A percentile compares a stretch with the other conserved stretches of the same genome.
Evolutionary conservation across 345 rosid genomes (phyloP).

Genomic region (Brassica nigra): DNA sequence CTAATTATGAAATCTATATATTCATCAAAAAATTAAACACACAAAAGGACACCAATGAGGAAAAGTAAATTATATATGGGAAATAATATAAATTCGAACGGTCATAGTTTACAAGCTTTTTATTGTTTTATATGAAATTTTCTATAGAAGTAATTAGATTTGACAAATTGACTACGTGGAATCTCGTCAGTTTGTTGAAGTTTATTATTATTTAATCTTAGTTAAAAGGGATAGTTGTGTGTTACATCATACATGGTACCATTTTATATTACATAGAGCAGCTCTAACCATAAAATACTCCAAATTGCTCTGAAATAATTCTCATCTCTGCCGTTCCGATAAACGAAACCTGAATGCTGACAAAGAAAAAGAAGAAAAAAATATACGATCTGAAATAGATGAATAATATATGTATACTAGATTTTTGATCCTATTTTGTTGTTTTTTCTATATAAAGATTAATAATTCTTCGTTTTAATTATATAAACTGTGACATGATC

Average conservation of each 20-base stretch:
- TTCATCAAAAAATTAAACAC: neutral
- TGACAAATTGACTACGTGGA: slow-evolving; percentile 40
- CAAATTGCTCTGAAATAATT: slow-evolving; percentile 33
- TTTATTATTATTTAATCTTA: slow-evolving; percentile 3
- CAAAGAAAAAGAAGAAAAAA: neutral
- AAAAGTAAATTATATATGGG: neutral
- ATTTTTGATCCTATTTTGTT: too few relatives aligned
- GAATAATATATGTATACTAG: too few relatives aligned
- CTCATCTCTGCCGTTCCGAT: slow-evolving; percentile 30
- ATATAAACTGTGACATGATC: too few relatives aligned
- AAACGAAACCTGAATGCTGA: slow-evolving; percentile 27
- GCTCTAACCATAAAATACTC: slow-evolving; percentile 26
- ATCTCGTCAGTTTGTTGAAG: slow-evolving; percentile 36
- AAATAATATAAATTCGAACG: slow-evolving; percentile 8
- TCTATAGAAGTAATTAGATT: neutral
- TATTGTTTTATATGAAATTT: neutral
- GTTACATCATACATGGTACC: slow-evolving; percentile 28
- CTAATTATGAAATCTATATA: slow-evolving; percentile 16
- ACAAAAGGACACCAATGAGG: neutral
- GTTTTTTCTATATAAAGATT: neutral
- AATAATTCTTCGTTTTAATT: too few relatives aligned
- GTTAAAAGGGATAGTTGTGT: slow-evolving; percentile 27
- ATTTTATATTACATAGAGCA: slow-evolving; percentile 3
- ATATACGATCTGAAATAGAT: neutral
- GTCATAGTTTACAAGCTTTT: slow-evolving; percentile 22